phyloP scores from a whole-genome alignment of 1,284 basidiomycete species.

The Trichosporon sp. region DNA sequence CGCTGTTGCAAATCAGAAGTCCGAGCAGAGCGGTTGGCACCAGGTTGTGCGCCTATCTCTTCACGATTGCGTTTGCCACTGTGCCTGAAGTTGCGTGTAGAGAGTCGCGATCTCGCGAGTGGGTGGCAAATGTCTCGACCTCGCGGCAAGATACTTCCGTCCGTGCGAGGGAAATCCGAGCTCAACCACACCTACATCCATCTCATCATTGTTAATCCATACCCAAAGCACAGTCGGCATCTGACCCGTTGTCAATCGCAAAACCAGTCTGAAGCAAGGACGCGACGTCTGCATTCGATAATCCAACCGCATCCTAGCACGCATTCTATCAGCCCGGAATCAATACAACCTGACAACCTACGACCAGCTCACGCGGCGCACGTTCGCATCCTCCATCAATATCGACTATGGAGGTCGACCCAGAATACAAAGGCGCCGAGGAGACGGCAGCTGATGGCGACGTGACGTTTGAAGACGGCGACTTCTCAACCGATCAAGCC shows the following conservation, averaged over 20 bases:
- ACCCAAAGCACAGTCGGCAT: neutral
- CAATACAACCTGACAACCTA: neutral
- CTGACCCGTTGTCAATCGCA: neutral
- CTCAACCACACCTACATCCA: neutral
- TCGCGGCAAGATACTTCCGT: neutral
- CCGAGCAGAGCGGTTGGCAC: too few species aligned
- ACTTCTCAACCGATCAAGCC: neutral
- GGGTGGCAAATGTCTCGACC: neutral
- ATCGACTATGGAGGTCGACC: constrained; percentile 11
- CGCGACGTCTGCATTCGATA: neutral
- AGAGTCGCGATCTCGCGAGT: neutral
- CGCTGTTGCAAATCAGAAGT: neutral
- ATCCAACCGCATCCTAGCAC: neutral
- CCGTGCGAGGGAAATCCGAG: neutral
- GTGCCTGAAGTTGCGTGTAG: neutral
- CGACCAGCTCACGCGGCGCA: neutral
- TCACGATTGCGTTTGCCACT: neutral
- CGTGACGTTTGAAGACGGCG: constrained; percentile 13
- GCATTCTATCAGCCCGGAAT: neutral
- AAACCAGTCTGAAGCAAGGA: too few species aligned
- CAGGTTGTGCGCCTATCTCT: too few species aligned
- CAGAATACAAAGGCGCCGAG: neutral
- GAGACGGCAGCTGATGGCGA: constrained; percentile 2
- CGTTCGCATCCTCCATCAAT: neutral
- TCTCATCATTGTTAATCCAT: neutral